Conservation (phyloP, 192 early-diverging fungal species). For the Coemansia reversa region DNA sequence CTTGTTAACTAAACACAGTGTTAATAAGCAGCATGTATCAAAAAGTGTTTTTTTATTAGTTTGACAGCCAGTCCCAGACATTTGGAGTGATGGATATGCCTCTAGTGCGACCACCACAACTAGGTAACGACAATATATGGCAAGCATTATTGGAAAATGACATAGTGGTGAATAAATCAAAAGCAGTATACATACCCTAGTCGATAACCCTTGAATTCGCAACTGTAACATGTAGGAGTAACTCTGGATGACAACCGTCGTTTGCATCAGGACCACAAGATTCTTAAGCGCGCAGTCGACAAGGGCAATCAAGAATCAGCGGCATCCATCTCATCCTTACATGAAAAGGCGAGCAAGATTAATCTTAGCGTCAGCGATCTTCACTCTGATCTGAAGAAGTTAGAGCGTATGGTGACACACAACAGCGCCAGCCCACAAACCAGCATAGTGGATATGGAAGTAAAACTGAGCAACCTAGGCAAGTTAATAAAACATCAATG, state of each 20-base stretch:
- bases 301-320: constrained; percentile 25
- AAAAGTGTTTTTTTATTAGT: constrained; percentile 4
- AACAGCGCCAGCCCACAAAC: constrained; percentile 20
- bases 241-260: constrained; percentile 24
- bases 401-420: constrained; percentile 32
- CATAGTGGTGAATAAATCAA: neutral
- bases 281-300: constrained; percentile 36
- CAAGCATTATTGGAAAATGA: neutral
- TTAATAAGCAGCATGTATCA: neutral
- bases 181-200: neutral
- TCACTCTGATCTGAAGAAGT: constrained; percentile 46
- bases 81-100: constrained; percentile 17
- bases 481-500: constrained; percentile 4
- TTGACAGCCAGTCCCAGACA: constrained; percentile 32
- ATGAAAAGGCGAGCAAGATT: constrained; percentile 47
- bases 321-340: constrained; percentile 33
- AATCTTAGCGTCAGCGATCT: constrained; percentile 48
- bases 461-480: constrained; percentile 40
- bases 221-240: neutral
- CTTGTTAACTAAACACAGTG: neutral
- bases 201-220: neutral
- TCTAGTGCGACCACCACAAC: constrained; percentile 1
- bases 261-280: constrained; percentile 44
- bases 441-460: constrained; percentile 34
- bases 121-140: constrained; percentile 12